Evolutionary conservation across 164 flowering plant genomes (phyloP), one percentile per base, ranked within the genome.

Genomic region (Nymphaea thermarum): DNA sequence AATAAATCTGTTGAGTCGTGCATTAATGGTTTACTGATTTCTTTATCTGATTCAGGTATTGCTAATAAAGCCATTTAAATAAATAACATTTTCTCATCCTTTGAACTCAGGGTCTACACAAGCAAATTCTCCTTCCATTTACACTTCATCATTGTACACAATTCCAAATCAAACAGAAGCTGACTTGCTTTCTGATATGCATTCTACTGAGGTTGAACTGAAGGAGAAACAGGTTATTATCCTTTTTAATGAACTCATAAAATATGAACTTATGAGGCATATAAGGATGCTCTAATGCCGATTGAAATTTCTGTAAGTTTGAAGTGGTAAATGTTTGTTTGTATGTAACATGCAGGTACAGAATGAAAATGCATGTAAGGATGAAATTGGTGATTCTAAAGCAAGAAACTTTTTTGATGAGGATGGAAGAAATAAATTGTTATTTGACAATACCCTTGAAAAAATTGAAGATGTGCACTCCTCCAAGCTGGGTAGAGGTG

Each of bases 361-460:
- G 11, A 68, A 69, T 69, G 77, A 74, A 57, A 66, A 45, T 44
- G 77, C 60, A 63, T 43, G 73, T 70, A 79, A 70, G 69, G 63
- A 67, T 6, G 43, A 11, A 44, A 42, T 59, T 76, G 79, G 74
- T 65, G 66, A 76, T 65, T 74, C 82, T 65, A 70, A 85, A 36
- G 95, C 66, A 41, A 85, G 94, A 76, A 83, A 80, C 72, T 93
- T 94, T 47, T 88, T 86, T 71, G 42, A 25, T 63, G 88, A 86
- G 44, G 83, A 83, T 51, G 53, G 55, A 43, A 12, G 55, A 47
- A 47, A 47, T 47, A 59, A 41, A 41, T 60, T 62, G 59, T 65
- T 57, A 51, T 43, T 25, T 43, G 71, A 75, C 51, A 57, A 66
- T 43, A 18, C 43, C 68, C 72, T 64, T 67, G 73, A 51, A 25